phyloP scores from a whole-genome alignment of 306 rosid genomes.

The Cucurbita argyrosperma region DNA sequence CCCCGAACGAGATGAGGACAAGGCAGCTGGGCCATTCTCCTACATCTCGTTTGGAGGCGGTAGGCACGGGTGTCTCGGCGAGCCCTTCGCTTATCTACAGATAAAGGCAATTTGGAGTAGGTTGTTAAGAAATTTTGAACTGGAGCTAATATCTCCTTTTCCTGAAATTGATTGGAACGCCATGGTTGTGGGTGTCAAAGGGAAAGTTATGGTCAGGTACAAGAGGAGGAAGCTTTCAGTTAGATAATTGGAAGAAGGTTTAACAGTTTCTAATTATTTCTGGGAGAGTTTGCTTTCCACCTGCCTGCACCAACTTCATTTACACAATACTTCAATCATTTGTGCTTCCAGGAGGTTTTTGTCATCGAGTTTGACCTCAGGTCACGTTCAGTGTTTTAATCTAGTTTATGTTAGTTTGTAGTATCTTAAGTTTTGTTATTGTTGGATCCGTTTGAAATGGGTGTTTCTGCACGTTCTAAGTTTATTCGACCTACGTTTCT shows the following conservation, averaged over 20 bases:
- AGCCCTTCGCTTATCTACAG: constrained; percentile 92
- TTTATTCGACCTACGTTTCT: neutral
- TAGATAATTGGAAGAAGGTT: constrained; percentile 8
- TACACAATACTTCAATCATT: neutral
- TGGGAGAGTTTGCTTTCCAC: neutral
- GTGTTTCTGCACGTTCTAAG: neutral
- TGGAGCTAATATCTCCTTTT: constrained; percentile 74
- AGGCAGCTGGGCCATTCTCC: constrained; percentile 77
- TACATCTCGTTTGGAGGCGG: constrained; percentile 95
- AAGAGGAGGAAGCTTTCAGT: constrained; percentile 56
- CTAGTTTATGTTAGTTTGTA: neutral
- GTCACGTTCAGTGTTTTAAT: neutral
- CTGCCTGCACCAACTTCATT: neutral
- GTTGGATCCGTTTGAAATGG: neutral
- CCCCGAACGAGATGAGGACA: constrained; percentile 82
- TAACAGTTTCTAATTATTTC: neutral
- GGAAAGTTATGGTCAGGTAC: constrained; percentile 85
- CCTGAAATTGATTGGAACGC: constrained; percentile 98
- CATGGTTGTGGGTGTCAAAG: constrained; percentile 98
- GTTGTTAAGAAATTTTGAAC: constrained; percentile 82
- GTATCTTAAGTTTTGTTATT: neutral
- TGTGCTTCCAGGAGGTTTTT: neutral
- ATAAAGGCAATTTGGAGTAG: constrained; percentile 93
- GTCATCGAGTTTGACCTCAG: neutral
- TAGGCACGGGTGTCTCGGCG: constrained; percentile 95